Evolutionary conservation across 805 yeast species (phyloP).

Genomic region (Hanseniaspora thailandica): DNA sequence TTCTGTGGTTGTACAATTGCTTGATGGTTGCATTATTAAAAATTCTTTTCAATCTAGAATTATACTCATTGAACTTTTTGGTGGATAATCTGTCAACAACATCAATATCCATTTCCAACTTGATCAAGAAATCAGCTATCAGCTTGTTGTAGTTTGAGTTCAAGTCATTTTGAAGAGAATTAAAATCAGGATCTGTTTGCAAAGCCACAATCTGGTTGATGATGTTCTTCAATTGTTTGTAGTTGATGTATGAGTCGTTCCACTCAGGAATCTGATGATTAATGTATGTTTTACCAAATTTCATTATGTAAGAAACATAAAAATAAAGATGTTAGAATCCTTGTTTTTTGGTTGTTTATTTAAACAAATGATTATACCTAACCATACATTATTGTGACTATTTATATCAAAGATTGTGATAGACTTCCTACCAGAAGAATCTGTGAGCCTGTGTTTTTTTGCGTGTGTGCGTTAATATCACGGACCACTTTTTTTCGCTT

Average conservation of each 20-base stretch:
- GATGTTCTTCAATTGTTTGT: slow-evolving; percentile 69
- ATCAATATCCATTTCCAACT: slow-evolving; percentile 70
- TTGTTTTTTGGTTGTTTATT: too few relatives aligned
- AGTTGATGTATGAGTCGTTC: slow-evolving; percentile 70
- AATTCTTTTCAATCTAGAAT: slow-evolving; percentile 48
- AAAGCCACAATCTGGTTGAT: slow-evolving; percentile 51
- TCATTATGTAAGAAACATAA: slow-evolving; percentile 34
- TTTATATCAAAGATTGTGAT: background rate
- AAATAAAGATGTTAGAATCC: background rate
- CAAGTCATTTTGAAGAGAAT: slow-evolving; percentile 28
- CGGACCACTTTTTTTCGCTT: too few relatives aligned
- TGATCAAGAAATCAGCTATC: slow-evolving; percentile 58
- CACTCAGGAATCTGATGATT: slow-evolving; percentile 92
- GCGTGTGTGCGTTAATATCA: background rate
- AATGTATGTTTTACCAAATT: slow-evolving; percentile 68
- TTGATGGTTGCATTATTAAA: slow-evolving; percentile 20
- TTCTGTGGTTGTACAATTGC: slow-evolving; percentile 1
- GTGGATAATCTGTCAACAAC: slow-evolving; percentile 70
- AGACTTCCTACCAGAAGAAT: too few relatives aligned
- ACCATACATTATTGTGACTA: background rate
- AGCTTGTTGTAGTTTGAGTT: slow-evolving; percentile 36
- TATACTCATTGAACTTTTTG: slow-evolving; percentile 60
- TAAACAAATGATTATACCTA: background rate
- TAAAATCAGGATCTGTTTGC: slow-evolving; percentile 27
- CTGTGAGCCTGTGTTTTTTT: too few relatives aligned